Evolutionary conservation across 164 flowering plant species (phyloP).

Genomic region (Litsea cubeba): DNA sequence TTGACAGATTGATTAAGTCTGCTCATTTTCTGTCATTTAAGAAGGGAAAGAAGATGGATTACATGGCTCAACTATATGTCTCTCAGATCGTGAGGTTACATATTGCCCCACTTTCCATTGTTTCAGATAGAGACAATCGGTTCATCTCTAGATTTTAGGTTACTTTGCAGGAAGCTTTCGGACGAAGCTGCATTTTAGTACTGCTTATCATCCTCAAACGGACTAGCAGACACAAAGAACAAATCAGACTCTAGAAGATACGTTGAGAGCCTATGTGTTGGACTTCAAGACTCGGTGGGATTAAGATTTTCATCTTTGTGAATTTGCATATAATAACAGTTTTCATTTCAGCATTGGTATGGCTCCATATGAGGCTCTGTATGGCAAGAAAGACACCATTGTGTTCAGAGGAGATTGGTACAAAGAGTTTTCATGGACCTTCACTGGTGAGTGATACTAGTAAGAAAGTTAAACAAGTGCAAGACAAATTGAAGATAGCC

Average conservation of each 20-base stretch:
- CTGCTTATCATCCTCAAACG: background rate
- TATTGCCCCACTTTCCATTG: slow-evolving; percentile 6
- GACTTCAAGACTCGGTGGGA: background rate
- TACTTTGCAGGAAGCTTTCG: background rate
- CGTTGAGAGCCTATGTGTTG: no score
- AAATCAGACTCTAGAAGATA: no score
- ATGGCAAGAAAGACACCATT: background rate
- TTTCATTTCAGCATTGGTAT: background rate
- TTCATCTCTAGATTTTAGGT: slow-evolving; percentile 11
- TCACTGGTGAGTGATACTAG: background rate
- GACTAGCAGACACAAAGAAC: no score
- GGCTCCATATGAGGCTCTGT: background rate
- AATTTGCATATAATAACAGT: background rate
- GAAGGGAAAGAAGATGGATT: no score
- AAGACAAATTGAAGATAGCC: no score
- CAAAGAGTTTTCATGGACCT: background rate
- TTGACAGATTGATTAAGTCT: no score
- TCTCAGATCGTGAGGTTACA: background rate
- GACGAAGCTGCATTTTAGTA: background rate
- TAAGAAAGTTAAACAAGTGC: no score
- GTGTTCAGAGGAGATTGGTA: background rate
- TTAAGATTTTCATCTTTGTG: background rate
- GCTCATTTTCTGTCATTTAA: no score
- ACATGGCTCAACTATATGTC: no score
- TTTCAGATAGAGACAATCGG: slow-evolving; percentile 7